Base-by-base conservation (phyloP, 768 basidiomycete genomes). In the Royoungia palumana region DNA sequence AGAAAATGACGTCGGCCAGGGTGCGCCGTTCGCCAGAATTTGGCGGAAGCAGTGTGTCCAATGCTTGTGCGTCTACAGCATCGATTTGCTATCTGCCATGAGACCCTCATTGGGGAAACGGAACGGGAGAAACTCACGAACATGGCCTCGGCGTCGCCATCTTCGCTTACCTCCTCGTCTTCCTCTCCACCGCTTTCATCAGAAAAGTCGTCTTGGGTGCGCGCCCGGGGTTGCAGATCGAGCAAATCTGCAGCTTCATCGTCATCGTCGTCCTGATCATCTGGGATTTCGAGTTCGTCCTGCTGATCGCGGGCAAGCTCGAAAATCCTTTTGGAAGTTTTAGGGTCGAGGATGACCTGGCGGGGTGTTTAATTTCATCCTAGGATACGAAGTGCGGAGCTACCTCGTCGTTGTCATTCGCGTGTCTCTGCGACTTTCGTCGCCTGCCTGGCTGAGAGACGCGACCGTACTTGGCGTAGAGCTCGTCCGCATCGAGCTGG, bases 1-100 rank as follows among this genome's bases (percentile, higher is more conserved):
- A 79, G 63, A 99, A 91, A 50, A 98, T 99, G n/a, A 98, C 76
- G 65, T 99, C 96, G 25, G 96, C 96, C 25, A 99, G 73, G 3
- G 95, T 97, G 66, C 81, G 79, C 38, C 90, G 81, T 65, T 89
- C 85, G 7, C 79, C 78, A 14, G 81, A 75, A 67, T 85, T 89
- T 13, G 82, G 70, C 34, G 92, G 92, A 36, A 90, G 77, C 25
- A 93, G 73, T 13, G 82, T 75, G 58, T 97, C 94, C 30, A 99
- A 74, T 1, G 92, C 82, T 56, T 87, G 81, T 67, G 95, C 76
- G 70, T 98, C 96, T 52, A 76, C 82, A 50, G 88, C 82, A 71
- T 98, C 94, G 62, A 99, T 88, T 77, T 95, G 80, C 89, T 90
- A 61, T 13, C 42, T 42, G 40, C 20, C 39, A 19, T 47, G 38